A percentile compares a stretch with the other conserved stretches of the same genome.
These are phyloP conservation scores for Adansonia digitata DNA, from an alignment of 345 rosid species.

Conservation along the genomic window DNA sequence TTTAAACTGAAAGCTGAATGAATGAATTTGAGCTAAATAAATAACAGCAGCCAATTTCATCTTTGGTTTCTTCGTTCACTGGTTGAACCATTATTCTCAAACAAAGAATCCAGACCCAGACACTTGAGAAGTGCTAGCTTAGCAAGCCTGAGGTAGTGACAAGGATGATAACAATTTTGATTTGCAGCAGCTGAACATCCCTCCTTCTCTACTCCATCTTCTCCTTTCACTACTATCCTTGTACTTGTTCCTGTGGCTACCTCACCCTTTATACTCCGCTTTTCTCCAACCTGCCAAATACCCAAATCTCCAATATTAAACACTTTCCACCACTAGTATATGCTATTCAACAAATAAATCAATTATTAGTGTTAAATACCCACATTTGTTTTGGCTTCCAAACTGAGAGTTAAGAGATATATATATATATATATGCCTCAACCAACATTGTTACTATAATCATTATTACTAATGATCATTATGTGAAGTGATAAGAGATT, in stretches of 20 bases:
- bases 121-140: constrained; percentile 40
- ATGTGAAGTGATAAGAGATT: not conserved
- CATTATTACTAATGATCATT: not conserved
- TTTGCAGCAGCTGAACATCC: not conserved
- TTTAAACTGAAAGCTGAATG: no score
- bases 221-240: constrained; percentile 17
- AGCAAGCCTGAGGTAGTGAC: constrained; percentile 37
- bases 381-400: not conserved
- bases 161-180: constrained; percentile 27
- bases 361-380: not conserved
- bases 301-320: constrained; percentile 9
- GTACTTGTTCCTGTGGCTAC: constrained; percentile 16
- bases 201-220: no score
- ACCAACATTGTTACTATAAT: not conserved
- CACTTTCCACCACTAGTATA: not conserved
- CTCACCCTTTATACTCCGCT: constrained; percentile 28
- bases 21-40: not conserved
- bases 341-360: not conserved
- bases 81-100: not conserved
- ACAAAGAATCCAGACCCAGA: constrained; percentile 25
- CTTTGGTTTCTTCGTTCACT: constrained; percentile 5
- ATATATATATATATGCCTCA: no score
- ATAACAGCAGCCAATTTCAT: not conserved
- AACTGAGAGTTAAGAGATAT: not conserved
- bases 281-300: constrained; percentile 24